Base-by-base conservation (phyloP, 2,329 filamentous ascomycete genomes). In the Ophiostoma sp. region DNA sequence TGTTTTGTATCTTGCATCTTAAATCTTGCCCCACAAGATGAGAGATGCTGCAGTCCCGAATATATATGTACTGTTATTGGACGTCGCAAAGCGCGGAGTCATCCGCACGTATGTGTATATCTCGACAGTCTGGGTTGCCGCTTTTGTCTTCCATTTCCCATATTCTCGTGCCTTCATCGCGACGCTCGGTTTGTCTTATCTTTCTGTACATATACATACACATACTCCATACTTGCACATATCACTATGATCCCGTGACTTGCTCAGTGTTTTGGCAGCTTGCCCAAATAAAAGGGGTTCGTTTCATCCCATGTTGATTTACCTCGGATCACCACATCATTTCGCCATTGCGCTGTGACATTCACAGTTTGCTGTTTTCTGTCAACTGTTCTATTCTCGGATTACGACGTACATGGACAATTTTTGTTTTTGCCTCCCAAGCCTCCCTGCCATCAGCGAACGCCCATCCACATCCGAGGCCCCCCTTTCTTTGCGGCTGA, bases 281-380 rank as follows among this genome's bases (percentile, higher is more conserved):
- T 22, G 25, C 36, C n/a, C 22, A n/a, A 68, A 15, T 7, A 36
- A 22, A 52, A 3, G 28, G 33, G 70, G 45, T 36, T 52, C 68
- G 74, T 75, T 75, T 75, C 74, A 75, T 75, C 74, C 71, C 74
- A 73, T 72, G 64, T 66, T 68, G 69, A 50, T 73, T 63, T 39
- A 59, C 68, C 39, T 57, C 71, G 6, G 70, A 72, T 72, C 70
- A 33, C 4, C 50, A 61, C 45, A 2, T 52, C 19, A 36, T 25
- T 59, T 28, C 8, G 45, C 28, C 17, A 52, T 25, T 50, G 28
- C 66, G 25, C 59, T n/a, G 31, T 66, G 4, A 17, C 22, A 12
- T 22, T 55, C 2, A 12, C 50, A 12, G 50, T 12, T 50, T 61
- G 12, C 42, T 48, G 6, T 48, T 12, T 4, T 12, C 39, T 48